Base-by-base conservation (phyloP, 2,329 filamentous ascomycete genomes). In the Triangularia verruculosa region DNA sequence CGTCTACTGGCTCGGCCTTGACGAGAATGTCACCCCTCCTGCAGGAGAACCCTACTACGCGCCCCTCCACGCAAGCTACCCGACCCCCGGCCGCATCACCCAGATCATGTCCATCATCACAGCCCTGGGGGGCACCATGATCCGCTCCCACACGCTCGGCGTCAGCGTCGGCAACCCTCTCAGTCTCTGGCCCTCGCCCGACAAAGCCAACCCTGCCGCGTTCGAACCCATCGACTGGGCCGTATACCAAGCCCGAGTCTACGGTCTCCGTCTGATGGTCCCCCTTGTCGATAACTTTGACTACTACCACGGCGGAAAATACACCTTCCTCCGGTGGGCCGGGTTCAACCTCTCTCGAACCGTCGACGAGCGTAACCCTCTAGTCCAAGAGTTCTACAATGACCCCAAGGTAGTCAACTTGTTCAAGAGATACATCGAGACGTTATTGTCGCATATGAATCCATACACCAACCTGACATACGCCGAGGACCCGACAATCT, bases 251-350 rank as follows among this genome's bases (percentile, higher is more conserved):
- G 80, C 80, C 6, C 72, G 79, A 9, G 70, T 74, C 61, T 76
- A 79, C 70, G 80, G 78, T 0, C 70, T 82, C 27, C 73, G 79
- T 32, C 69, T 82, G 53, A 72, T 81, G 64, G 74, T 79, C 39
- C 80, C 80, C 0, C 69, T 83, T 62, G 76, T 77, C 4, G 80
- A 82, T 68, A 79, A 82, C 62, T 82, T 78, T 66, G 78, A 82
- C 68, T 82, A 82, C 67, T 82, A 82, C 70, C 80, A 82, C 64
- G 80, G 80, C 22, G 80, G 80, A 6, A 82, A 81, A 69, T 82
- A 78, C 72, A 74, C 75, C 66, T 83, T 81, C 69, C 72, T 82
- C 28, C 77, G 80, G 24, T 82, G 77, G 76, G 73, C 72, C 17
- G 79, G 80, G 7, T 75, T 78, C 69, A 74, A 81, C 67, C 77